A percentile compares a stretch with the other conserved stretches of the same genome.
phyloP scores from a whole-genome alignment of 2,329 filamentous ascomycete genomes.

The Aureobasidium melanogenum region DNA sequence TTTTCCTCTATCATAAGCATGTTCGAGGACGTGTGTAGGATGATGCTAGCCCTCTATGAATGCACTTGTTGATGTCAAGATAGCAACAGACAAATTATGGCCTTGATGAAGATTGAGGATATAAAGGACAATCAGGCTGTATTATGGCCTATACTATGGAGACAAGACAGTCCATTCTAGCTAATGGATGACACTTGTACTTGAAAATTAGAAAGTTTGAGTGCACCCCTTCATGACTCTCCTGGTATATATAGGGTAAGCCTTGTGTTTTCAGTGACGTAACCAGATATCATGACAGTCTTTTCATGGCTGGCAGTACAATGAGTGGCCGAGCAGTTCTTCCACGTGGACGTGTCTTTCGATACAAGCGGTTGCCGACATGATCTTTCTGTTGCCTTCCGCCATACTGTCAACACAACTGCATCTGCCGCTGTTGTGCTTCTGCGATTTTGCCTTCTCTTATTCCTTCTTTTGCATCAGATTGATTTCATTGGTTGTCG shows the following conservation, averaged over 20 bases:
- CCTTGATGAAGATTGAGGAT: not conserved
- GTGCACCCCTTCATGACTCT: not conserved
- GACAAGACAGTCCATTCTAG: not conserved
- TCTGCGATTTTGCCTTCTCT: not conserved
- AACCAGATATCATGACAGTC: not conserved
- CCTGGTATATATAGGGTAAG: not conserved
- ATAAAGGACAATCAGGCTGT: not conserved
- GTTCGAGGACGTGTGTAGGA: not conserved
- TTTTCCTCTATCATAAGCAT: not conserved
- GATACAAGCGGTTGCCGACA: not conserved
- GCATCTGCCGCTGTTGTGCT: not conserved
- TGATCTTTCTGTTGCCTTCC: not conserved
- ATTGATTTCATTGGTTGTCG: not conserved
- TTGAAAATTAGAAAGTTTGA: not conserved
- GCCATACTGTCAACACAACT: not conserved
- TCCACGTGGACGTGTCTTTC: not conserved
- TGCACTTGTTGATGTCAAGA: not conserved
- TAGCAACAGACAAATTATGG: not conserved
- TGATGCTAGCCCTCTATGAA: not conserved
- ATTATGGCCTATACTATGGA: not conserved
- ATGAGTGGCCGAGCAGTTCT: not conserved
- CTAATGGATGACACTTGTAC: not conserved
- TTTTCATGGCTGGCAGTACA: not conserved
- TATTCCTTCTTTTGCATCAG: not conserved
- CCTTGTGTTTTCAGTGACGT: not conserved